A percentile compares a stretch with the other conserved stretches of the same genome.
phyloP scores from a whole-genome alignment of 192 early-diverging fungal species.

The Powellomyces hirtus region DNA sequence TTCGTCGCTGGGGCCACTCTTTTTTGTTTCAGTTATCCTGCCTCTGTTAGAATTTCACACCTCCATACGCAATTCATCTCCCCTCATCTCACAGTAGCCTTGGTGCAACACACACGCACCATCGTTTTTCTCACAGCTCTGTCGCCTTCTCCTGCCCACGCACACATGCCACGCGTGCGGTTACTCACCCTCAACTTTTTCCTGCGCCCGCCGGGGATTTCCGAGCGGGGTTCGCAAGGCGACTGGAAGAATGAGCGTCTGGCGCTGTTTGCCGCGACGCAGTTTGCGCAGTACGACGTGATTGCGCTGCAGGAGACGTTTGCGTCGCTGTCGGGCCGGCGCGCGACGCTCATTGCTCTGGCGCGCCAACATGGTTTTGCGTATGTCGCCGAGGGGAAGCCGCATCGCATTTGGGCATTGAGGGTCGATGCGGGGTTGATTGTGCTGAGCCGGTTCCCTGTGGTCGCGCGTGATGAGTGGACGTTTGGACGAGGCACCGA shows the following conservation, averaged over 20 bases:
- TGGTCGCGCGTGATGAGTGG: constrained; percentile 51
- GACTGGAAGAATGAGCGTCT: constrained; percentile 29
- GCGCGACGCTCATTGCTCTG: constrained; percentile 36
- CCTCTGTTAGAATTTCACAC: too few species aligned
- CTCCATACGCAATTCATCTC: too few species aligned
- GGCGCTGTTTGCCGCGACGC: constrained; percentile 16
- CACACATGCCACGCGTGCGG: constrained; percentile 37
- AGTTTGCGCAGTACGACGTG: too few species aligned
- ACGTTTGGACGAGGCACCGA: constrained; percentile 60
- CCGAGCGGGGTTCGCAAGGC: constrained; percentile 12
- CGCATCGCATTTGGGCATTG: constrained; percentile 55
- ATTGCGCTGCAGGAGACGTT: constrained; percentile 79
- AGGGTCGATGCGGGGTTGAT: constrained; percentile 74
- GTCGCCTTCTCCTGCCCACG: neutral
- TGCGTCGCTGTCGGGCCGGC: constrained; percentile 62
- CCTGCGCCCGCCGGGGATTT: constrained; percentile 25
- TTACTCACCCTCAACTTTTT: constrained; percentile 29
- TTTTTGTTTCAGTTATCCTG: too few species aligned
- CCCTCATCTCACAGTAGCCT: too few species aligned
- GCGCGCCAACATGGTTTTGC: constrained; percentile 6
- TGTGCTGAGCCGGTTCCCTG: constrained; percentile 65
- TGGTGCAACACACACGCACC: too few species aligned
- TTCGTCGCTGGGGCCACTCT: too few species aligned
- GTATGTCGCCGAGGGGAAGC: constrained; percentile 52
- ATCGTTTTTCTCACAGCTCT: too few species aligned